These are phyloP conservation scores for Neurospora sublineolata DNA, from an alignment of 495 filamentous ascomycete species.

Conservation along the genomic window DNA sequence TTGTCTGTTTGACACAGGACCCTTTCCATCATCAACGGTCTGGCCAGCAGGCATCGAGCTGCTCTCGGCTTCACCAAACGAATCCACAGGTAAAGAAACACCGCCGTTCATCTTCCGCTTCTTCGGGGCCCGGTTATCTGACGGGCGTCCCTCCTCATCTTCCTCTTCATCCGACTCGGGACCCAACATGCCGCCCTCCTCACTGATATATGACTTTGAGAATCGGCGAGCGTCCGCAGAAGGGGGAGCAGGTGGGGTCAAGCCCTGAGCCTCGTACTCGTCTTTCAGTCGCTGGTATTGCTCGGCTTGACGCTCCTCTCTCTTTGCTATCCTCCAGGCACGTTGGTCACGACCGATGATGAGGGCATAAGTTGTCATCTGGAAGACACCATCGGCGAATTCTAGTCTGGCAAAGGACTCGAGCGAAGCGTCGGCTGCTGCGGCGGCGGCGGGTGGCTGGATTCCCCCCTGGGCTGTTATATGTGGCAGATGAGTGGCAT, in stretches of 20 bases:
- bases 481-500: not conserved
- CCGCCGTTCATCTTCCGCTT: conserved; percentile 22
- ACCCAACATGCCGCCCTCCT: conserved; percentile 41
- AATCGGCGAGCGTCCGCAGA: conserved; percentile 30
- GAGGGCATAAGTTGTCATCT: conserved; percentile 42
- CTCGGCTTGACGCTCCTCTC: conserved; percentile 29
- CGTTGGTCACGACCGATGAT: conserved; percentile 39
- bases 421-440: conserved; percentile 23
- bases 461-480: conserved; percentile 2
- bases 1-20: conserved; percentile 31
- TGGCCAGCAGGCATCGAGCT: conserved; percentile 14
- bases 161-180: conserved; percentile 38
- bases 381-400: conserved; percentile 39
- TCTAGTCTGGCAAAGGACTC: conserved; percentile 41
- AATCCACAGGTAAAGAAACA: not conserved
- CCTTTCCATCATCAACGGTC: conserved; percentile 12
- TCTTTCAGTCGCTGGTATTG: conserved; percentile 26
- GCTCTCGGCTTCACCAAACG: not conserved
- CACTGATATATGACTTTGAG: conserved; percentile 42
- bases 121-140: conserved; percentile 21
- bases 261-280: conserved; percentile 26
- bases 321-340: conserved; percentile 32
- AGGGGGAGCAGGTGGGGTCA: conserved; percentile 29
- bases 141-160: conserved; percentile 8
- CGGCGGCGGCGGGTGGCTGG: conserved; percentile 9